phyloP scores from a whole-genome alignment of 805 yeast genomes.

The Saccharomycopsis oosterbeekiorum region DNA sequence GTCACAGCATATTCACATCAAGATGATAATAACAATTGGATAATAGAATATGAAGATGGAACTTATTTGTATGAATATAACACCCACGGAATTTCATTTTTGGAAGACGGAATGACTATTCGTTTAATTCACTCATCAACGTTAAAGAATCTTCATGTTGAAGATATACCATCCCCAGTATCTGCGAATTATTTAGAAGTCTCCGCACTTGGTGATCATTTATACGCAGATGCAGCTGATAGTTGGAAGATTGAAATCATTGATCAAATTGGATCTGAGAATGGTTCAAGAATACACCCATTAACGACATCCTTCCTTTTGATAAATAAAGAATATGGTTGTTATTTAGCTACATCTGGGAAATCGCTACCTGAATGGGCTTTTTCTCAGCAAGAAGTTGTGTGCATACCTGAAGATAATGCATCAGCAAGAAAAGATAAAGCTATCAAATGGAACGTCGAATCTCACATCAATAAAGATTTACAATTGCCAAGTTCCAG shows the following conservation, averaged over 20 bases:
- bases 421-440: conserved; percentile 60
- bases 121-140: conserved; percentile 55
- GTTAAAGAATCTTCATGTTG: conserved; percentile 60
- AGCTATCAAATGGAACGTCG: conserved; percentile 82
- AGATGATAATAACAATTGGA: conserved; percentile 63
- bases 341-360: conserved; percentile 82
- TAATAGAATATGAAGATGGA: conserved; percentile 23
- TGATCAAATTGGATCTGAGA: conserved; percentile 47
- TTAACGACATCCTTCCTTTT: conserved; percentile 75
- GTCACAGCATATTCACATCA: conserved; percentile 68
- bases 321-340: conserved; percentile 54
- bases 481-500: conserved; percentile 47
- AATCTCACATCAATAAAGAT: conserved; percentile 48
- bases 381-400: conserved; percentile 92
- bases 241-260: conserved; percentile 67
- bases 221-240: conserved; percentile 59
- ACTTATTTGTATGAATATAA: conserved; percentile 28
- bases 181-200: conserved; percentile 47
- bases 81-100: conserved; percentile 24
- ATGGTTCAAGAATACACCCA: conserved; percentile 55
- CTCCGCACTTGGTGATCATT: conserved; percentile 59
- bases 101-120: conserved; percentile 49
- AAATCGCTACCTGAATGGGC: conserved; percentile 90
- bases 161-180: conserved; percentile 53
- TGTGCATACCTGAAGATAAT: conserved; percentile 57